Percentiles rank a stretch among this genome's conserved stretches.
These are phyloP conservation scores for Kluyveromyces nonfermentans DNA, from an alignment of 805 yeast species.

Conservation along the genomic window DNA sequence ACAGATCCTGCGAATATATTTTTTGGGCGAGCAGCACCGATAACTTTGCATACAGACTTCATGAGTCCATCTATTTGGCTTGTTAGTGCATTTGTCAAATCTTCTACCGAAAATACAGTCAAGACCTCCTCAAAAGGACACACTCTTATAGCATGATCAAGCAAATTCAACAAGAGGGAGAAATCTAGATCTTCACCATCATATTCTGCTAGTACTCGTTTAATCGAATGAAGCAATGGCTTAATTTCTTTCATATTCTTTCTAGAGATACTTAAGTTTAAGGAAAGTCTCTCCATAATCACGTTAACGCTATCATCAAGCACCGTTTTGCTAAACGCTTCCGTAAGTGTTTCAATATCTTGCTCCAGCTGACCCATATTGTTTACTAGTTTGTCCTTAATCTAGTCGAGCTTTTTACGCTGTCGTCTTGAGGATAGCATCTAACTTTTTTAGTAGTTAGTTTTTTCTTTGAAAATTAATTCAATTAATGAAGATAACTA, in stretches of 20 bases:
- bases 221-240: conserved; percentile 13
- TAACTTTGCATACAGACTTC: conserved; percentile 19
- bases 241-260: conserved; percentile 8
- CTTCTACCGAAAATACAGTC: conserved; percentile 14
- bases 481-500: no score
- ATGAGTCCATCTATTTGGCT: conserved; percentile 15
- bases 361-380: neutral
- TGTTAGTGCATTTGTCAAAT: conserved; percentile 15
- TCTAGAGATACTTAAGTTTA: conserved; percentile 14
- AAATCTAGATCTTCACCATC: conserved; percentile 12
- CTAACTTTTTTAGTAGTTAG: neutral
- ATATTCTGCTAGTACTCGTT: conserved; percentile 8
- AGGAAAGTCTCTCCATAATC: conserved; percentile 11
- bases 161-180: conserved; percentile 13
- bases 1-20: conserved; percentile 16
- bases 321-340: neutral
- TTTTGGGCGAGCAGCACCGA: conserved; percentile 21
- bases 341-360: neutral
- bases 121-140: conserved; percentile 19
- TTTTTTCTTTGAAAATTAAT: neutral
- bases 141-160: conserved; percentile 13
- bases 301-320: conserved; percentile 7
- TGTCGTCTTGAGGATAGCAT: neutral
- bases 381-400: neutral
- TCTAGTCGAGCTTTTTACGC: neutral